Percentiles rank a stretch among this genome's conserved stretches.
phyloP scores from a whole-genome alignment of 2,329 filamentous ascomycete species.

The Cladosporium colombiae region DNA sequence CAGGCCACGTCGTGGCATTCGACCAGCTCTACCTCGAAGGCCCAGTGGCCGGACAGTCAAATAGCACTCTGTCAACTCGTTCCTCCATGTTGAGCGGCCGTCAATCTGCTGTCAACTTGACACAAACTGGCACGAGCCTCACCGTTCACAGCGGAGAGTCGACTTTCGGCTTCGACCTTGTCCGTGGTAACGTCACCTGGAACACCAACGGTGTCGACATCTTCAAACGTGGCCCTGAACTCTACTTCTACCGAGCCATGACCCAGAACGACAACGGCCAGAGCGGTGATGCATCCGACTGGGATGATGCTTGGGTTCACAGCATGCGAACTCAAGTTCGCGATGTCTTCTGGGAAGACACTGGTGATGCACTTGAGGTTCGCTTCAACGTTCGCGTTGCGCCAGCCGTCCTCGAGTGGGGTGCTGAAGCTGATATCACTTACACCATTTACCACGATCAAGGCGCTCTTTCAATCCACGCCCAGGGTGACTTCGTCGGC shows the following conservation, averaged over 20 bases:
- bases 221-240: conserved; percentile 25
- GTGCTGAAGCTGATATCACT: conserved; percentile 43
- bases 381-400: conserved; percentile 40
- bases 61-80: background rate
- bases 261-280: conserved; percentile 64
- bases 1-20: conserved; percentile 41
- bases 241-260: conserved; percentile 62
- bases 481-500: conserved; percentile 42
- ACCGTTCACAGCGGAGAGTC: conserved; percentile 15
- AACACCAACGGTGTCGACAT: conserved; percentile 27
- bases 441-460: conserved; percentile 52
- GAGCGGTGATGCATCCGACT: conserved; percentile 54
- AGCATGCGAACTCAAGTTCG: conserved; percentile 27
- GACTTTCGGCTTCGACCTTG: conserved; percentile 14
- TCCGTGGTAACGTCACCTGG: conserved; percentile 26
- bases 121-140: conserved; percentile 11
- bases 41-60: conserved; percentile 24
- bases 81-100: background rate
- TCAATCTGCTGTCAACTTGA: conserved; percentile 15
- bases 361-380: conserved; percentile 17
- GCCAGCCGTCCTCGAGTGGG: conserved; percentile 63
- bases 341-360: conserved; percentile 21
- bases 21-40: conserved; percentile 32
- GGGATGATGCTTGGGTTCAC: conserved; percentile 44
- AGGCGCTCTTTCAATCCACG: conserved; percentile 45